Base-by-base conservation (phyloP, 306 rosid genomes). In the Neltuma alba region DNA sequence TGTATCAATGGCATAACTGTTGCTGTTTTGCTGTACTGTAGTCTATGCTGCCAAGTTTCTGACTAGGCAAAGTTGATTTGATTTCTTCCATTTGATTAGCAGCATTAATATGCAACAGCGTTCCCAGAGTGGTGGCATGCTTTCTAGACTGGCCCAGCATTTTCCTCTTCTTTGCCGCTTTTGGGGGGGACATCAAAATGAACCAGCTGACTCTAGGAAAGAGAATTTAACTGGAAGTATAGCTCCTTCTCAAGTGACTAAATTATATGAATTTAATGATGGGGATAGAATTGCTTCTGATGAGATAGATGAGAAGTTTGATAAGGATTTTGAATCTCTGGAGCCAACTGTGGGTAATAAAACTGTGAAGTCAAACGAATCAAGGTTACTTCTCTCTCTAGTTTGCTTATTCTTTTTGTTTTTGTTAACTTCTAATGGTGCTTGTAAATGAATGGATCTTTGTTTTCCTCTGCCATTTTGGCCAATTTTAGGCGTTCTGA, bases 81-180 rank as follows among this genome's bases (percentile, higher is more conserved):
- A 76, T 76, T 25, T 72, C 44, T 82, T 81, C 80, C 63, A 45
- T 83, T 67, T 55, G 70, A 75, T 82, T 66, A 76, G 83, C 86
- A 88, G 92, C 67, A 57, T 70, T 71, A 79, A 79, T 16, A 54
- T 38, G 78, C 86, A 87, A 80, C 83, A 76, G 72, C 72, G 84
- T 72, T 80, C 91, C 75, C 80, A 83, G 79, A 88, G 71, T 76
- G 87, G 86, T 48, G 83, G 94, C 88, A 80, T 95, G 78, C 80
- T 91, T 27, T 91, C 90, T 75, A 87, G 85, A 85, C 87, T 95
- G 76, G 97, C 94, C 54, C 85, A 61, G 86, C 94, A 76, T 83
- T 88, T 95, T 67, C 98, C 99, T 70, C 87, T 81, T 79, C 58
- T 95, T 74, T 88, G 89, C 75, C 82, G 78, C 82, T 88, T 92